phyloP scores from a whole-genome alignment of 1,284 basidiomycete species.

The Meripilus lineatus region DNA sequence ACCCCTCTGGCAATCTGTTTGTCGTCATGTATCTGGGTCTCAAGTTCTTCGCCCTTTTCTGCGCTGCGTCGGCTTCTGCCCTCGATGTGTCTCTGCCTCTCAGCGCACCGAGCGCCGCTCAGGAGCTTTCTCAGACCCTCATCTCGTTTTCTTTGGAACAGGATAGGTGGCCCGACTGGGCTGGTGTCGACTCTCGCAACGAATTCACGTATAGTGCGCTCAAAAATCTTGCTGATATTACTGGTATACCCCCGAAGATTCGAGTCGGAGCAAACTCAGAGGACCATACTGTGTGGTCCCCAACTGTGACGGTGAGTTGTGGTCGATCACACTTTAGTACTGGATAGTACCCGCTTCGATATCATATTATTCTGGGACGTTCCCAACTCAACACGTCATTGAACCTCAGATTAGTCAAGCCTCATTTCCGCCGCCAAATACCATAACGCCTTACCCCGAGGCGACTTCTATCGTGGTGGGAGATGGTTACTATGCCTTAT shows the following conservation, averaged over 20 bases:
- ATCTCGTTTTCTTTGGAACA: conserved; percentile 67
- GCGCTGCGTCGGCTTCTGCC: too few species aligned
- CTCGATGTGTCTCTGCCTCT: conserved; percentile 22
- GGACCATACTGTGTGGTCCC: conserved; percentile 53
- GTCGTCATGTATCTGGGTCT: too few species aligned
- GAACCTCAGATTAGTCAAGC: conserved; percentile 32
- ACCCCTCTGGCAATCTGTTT: too few species aligned
- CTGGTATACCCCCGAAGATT: conserved; percentile 51
- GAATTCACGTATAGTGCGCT: conserved; percentile 54
- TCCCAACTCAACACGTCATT: background rate
- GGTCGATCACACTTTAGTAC: too few species aligned
- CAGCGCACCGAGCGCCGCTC: conserved; percentile 17
- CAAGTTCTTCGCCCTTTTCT: too few species aligned
- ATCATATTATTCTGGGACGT: background rate
- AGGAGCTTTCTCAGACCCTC: conserved; percentile 29
- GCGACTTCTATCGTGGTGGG: conserved; percentile 53
- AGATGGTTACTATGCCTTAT: conserved; percentile 51
- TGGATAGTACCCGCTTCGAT: background rate
- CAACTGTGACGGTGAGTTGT: conserved; percentile 33
- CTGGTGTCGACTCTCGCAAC: conserved; percentile 44
- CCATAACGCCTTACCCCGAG: conserved; percentile 57
- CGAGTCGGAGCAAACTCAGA: conserved; percentile 62
- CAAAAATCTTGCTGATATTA: conserved; percentile 47
- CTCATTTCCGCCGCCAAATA: conserved; percentile 44
- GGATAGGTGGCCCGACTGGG: conserved; percentile 64